Evolutionary conservation across 805 yeast species (phyloP), one percentile per base, ranked within the genome.

Genomic region (Candida yuanshanica): DNA sequence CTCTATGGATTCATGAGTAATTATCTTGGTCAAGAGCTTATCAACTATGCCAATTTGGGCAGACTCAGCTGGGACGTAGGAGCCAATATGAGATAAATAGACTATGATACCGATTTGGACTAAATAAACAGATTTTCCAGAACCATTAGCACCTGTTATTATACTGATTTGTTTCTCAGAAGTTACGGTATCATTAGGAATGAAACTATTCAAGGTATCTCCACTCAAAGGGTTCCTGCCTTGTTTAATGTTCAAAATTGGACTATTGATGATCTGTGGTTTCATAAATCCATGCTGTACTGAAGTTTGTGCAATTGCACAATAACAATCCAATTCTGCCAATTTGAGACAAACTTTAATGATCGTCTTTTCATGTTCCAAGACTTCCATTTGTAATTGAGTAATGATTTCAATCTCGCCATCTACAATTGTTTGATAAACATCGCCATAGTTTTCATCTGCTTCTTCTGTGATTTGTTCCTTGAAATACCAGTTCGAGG

Each of bases 41-140:
- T 75, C 77, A 1, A 70, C 72, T 2, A 75, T 45, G 1, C 79
- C 75, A 17, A 77, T 52, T 20, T 47, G 60, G 2, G 78, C 79
- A 12, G 46, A 52, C 2, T 53, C 49, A 0, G 78, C 79, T 4
- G 82, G 82, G 2, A 77, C 75, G 51, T 56, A 75, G 22, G 75
- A 71, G 1, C 82, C 81, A 27, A 75, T 62, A 38, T 77, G 82
- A 0, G 80, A 69, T 35, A 77, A 47, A 37, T 63, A 68, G 0
- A 73, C 71, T 6, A 72, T 65, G 24, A 75, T 47, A 0, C 79
- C 81, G 38, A 68, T 59, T 41, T 74, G 79, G 2, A 70, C 52
- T 16, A 77, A 52, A 42, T 66, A 68, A 0, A 77, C 75, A 1
- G 79, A 70, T 46, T 77, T 77, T 0, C 82, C 81, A 3, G 76